Conservation (phyloP, 345 rosid species). For the Jatropha curcas region DNA sequence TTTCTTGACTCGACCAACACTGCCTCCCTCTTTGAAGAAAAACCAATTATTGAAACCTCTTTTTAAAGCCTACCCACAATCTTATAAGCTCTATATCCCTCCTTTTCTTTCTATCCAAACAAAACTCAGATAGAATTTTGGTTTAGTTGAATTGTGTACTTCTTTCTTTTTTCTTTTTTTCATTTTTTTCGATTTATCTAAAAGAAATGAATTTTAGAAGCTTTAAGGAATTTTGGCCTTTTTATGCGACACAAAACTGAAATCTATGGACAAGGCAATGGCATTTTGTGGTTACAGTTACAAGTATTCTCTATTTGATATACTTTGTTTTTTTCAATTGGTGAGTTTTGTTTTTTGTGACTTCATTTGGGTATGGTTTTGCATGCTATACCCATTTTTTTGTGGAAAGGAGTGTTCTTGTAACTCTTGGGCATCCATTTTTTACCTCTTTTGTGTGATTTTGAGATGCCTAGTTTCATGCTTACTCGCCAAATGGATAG, state of each 20-base stretch:
- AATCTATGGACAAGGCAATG: conserved; percentile 78
- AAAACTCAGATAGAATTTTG: conserved; percentile 27
- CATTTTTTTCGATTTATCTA: too few species aligned
- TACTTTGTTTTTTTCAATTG: conserved; percentile 55
- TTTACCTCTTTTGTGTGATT: conserved; percentile 85
- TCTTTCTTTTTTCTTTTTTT: background rate
- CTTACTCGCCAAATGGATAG: conserved; percentile 88
- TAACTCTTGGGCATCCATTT: conserved; percentile 82
- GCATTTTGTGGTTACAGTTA: conserved; percentile 79
- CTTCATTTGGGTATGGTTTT: conserved; percentile 68
- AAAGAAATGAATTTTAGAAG: conserved; percentile 80
- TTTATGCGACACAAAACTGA: conserved; percentile 85
- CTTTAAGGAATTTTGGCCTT: conserved; percentile 91
- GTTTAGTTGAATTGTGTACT: conserved; percentile 8
- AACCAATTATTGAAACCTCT: background rate
- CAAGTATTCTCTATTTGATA: conserved; percentile 45
- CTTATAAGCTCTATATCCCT: background rate
- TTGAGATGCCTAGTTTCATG: conserved; percentile 90
- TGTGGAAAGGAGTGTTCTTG: conserved; percentile 83
- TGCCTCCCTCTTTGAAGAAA: conserved; percentile 60
- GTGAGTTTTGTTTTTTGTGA: conserved; percentile 65
- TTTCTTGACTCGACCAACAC: conserved; percentile 65
- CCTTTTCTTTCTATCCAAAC: conserved; percentile 13
- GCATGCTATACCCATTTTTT: conserved; percentile 98
- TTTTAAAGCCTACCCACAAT: conserved; percentile 9